phyloP scores from a whole-genome alignment of 108 stramenopile genomes.

The Pseudonitzschia delicatissima region DNA sequence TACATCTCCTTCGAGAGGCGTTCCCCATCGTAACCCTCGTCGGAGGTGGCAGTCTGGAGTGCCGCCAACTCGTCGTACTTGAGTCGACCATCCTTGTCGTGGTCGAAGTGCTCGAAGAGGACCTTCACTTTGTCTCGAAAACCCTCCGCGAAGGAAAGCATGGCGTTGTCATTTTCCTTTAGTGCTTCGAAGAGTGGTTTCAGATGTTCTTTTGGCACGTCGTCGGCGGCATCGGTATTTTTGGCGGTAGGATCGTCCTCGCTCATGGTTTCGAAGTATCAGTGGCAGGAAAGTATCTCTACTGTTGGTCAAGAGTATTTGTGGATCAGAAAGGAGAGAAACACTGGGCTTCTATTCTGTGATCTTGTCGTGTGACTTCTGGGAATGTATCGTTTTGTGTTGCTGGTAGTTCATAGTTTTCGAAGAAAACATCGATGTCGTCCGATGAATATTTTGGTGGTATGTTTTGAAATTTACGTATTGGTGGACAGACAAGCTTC shows the following conservation, averaged over 20 bases:
- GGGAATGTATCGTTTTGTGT: too few relatives aligned
- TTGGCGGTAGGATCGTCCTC: background rate
- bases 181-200: slow-evolving; percentile 14
- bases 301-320: too few relatives aligned
- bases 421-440: too few relatives aligned
- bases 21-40: slow-evolving; percentile 14
- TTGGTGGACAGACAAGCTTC: too few relatives aligned
- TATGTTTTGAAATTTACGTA: too few relatives aligned
- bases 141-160: slow-evolving; percentile 27
- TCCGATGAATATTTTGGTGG: too few relatives aligned
- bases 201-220: background rate
- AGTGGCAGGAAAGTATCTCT: background rate
- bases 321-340: too few relatives aligned
- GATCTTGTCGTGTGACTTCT: too few relatives aligned
- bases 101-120: slow-evolving; percentile 44
- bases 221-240: background rate
- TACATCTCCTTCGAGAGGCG: slow-evolving; percentile 42
- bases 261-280: too few relatives aligned
- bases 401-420: too few relatives aligned
- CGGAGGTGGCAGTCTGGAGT: slow-evolving; percentile 32
- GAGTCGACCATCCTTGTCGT: slow-evolving; percentile 42
- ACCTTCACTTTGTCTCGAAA: slow-evolving; percentile 35
- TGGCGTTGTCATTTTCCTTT: slow-evolving; percentile 16
- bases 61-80: slow-evolving; percentile 36
- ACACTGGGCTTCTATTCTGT: too few relatives aligned